Evolutionary conservation across 2,329 filamentous ascomycete species (phyloP).

Genomic region (Rhinocladiella similis): DNA sequence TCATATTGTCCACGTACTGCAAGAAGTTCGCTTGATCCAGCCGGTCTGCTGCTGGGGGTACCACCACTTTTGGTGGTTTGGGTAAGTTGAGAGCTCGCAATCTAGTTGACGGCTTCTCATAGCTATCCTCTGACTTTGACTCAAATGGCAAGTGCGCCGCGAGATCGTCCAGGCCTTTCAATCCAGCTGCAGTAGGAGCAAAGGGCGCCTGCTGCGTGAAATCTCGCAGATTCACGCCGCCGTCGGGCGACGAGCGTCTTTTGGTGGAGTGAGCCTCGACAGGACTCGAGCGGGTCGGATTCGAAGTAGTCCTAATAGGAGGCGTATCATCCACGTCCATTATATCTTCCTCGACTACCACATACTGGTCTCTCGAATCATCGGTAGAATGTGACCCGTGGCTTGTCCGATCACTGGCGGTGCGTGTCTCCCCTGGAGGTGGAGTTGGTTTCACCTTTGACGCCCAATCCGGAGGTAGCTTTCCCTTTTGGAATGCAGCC

Average conservation of each 20-base stretch:
- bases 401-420: neutral
- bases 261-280: neutral
- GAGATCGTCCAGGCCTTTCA: conserved; percentile 56
- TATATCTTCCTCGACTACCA: conserved; percentile 35
- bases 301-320: conserved; percentile 20
- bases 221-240: conserved; percentile 50
- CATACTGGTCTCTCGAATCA: conserved; percentile 18
- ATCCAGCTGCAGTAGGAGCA: conserved; percentile 46
- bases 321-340: conserved; percentile 50
- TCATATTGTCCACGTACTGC: conserved; percentile 55
- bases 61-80: conserved; percentile 53
- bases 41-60: conserved; percentile 31
- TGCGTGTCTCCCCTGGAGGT: neutral
- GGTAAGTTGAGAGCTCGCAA: conserved; percentile 46
- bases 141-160: conserved; percentile 58
- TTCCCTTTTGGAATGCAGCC: conserved; percentile 24
- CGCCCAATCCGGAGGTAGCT: conserved; percentile 24
- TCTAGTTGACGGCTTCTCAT: conserved; percentile 36
- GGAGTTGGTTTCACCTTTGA: conserved; percentile 8
- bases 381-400: conserved; percentile 4
- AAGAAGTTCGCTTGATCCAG: conserved; percentile 52
- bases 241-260: conserved; percentile 17
- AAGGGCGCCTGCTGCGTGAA: conserved; percentile 54
- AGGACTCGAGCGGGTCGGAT: conserved; percentile 3
- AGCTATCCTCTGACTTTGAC: conserved; percentile 48